phyloP scores from a whole-genome alignment of 371 early-diverging fungal species.

The Gilbertella persicaria region DNA sequence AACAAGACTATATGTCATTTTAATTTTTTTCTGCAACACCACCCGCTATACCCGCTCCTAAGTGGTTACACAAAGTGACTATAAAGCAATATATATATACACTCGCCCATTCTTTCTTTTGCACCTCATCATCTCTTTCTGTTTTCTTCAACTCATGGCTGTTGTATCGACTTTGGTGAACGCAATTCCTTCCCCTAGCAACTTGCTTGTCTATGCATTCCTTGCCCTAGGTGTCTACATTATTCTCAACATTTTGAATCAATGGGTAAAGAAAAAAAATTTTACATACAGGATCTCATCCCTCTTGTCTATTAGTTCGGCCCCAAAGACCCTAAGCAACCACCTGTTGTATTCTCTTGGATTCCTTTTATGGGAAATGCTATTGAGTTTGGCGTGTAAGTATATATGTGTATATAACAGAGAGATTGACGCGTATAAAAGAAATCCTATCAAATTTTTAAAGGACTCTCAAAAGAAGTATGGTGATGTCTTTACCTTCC shows the following conservation, averaged over 20 bases:
- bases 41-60: conserved; percentile 8
- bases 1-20: not conserved
- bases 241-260: conserved; percentile 44
- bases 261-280: conserved; percentile 36
- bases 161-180: conserved; percentile 23
- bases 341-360: conserved; percentile 85
- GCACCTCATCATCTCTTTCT: not conserved
- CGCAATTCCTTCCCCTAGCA: conserved; percentile 20
- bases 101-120: not conserved
- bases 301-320: conserved; percentile 31
- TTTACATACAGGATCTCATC: not conserved
- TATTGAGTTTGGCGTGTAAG: conserved; percentile 80
- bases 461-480: conserved; percentile 67
- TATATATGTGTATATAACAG: conserved; percentile 1
- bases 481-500: conserved; percentile 92
- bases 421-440: conserved; percentile 8
- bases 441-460: conserved; percentile 86
- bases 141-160: conserved; percentile 22
- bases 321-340: conserved; percentile 64
- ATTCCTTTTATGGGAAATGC: conserved; percentile 93
- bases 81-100: not conserved
- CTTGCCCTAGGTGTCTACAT: conserved; percentile 33
- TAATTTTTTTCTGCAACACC: conserved; percentile 22
- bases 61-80: conserved; percentile 10
- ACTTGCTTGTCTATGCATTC: conserved; percentile 28